These are phyloP conservation scores for Fusarium fracticaudum DNA, from an alignment of 2,329 filamentous ascomycete genomes.

Conservation along the genomic window DNA sequence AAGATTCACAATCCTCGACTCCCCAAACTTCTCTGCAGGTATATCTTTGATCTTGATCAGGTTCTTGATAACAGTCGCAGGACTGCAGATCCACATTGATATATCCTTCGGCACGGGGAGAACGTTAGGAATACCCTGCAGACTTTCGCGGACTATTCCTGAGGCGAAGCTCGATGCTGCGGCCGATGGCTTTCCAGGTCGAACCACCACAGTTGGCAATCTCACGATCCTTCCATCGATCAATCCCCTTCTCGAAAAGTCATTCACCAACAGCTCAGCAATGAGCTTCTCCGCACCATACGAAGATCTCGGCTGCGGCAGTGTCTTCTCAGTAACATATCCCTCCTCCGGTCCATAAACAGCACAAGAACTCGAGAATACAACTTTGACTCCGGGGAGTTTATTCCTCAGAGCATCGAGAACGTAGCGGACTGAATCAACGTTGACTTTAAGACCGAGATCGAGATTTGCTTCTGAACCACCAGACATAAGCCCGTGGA, in stretches of 20 bases:
- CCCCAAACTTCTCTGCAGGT: constrained; percentile 50
- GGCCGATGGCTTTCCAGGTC: constrained; percentile 67
- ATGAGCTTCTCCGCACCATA: constrained; percentile 72
- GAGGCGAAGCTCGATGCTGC: constrained; percentile 69
- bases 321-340: constrained; percentile 39
- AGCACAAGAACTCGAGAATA: constrained; percentile 68
- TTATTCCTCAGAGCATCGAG: constrained; percentile 59
- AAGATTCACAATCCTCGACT: constrained; percentile 58
- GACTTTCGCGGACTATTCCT: constrained; percentile 68
- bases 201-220: constrained; percentile 68
- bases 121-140: constrained; percentile 56
- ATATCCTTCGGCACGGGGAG: constrained; percentile 59
- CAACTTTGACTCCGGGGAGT: constrained; percentile 60
- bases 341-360: constrained; percentile 59
- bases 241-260: constrained; percentile 58
- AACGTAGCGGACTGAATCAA: constrained; percentile 64
- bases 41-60: constrained; percentile 57
- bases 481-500: constrained; percentile 72
- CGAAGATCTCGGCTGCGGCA: constrained; percentile 61
- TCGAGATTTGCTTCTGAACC: constrained; percentile 68
- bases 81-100: constrained; percentile 62
- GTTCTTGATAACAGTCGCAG: constrained; percentile 59
- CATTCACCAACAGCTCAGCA: constrained; percentile 56
- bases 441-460: constrained; percentile 64
- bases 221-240: constrained; percentile 66